Conservation (phyloP, 208 protist genomes). For the Trypanosoma lewisi region DNA sequence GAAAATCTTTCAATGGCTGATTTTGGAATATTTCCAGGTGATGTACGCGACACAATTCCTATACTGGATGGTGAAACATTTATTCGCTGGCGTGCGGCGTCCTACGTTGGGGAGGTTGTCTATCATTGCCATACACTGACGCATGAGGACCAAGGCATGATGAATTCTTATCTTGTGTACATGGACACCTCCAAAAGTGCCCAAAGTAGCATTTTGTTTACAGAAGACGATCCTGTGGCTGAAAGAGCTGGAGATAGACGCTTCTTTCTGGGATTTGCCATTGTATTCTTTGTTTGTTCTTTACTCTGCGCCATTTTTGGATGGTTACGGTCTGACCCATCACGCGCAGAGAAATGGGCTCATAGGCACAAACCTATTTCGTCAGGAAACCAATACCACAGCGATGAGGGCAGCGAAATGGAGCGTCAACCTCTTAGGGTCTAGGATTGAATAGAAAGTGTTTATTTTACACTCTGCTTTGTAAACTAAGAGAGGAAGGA, state of each 20-base stretch:
- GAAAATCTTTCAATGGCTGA: conserved; percentile 69
- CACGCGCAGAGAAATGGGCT: not conserved
- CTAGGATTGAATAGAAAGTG: no score
- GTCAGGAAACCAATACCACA: not conserved
- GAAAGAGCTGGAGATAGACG: not conserved
- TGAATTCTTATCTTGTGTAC: conserved; percentile 76
- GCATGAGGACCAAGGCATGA: conserved; percentile 88
- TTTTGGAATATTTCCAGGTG: conserved; percentile 56
- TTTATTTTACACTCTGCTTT: no score
- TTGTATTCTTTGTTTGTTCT: conserved; percentile 24
- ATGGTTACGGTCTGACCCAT: conserved; percentile 5
- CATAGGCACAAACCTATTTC: not conserved
- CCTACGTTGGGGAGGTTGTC: conserved; percentile 74
- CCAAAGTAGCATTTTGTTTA: not conserved
- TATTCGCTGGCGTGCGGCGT: conserved; percentile 79
- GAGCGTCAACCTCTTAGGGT: conserved; percentile 9
- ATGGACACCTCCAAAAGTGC: not conserved
- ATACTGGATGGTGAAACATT: conserved; percentile 78
- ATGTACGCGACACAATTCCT: conserved; percentile 86
- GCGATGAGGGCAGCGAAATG: not conserved
- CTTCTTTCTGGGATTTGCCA: conserved; percentile 19
- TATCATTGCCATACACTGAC: conserved; percentile 83
- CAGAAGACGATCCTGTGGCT: not conserved
- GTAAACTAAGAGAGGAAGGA: no score
- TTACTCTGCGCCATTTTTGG: conserved; percentile 4